Percentiles rank a stretch among this genome's conserved stretches.
Conservation (phyloP, 495 filamentous ascomycete genomes). For the Darksidea phi region DNA sequence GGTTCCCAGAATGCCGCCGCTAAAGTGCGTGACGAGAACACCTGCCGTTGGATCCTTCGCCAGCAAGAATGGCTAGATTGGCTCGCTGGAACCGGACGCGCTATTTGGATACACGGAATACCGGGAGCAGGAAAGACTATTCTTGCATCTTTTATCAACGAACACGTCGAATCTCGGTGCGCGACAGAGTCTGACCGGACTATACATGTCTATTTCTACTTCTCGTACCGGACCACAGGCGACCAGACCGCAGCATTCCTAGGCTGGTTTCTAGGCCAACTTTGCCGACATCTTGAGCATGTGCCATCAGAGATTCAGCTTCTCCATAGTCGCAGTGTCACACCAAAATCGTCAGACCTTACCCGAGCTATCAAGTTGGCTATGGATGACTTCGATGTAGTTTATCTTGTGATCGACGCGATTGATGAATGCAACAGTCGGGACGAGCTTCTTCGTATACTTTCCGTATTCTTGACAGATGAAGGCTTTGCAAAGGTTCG, state of each 20-base stretch:
- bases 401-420: conserved; percentile 19
- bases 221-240: conserved; percentile 5
- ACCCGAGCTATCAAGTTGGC: not conserved
- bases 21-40: conserved; percentile 1
- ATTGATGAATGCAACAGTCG: conserved; percentile 8
- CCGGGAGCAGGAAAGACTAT: conserved; percentile 18
- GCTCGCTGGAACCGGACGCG: not conserved
- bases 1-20: conserved; percentile 2
- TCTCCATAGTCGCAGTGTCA: not conserved
- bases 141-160: conserved; percentile 8
- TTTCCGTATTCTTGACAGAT: not conserved
- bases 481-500: conserved; percentile 1
- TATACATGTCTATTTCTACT: conserved; percentile 16
- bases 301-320: not conserved
- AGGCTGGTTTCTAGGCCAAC: conserved; percentile 14
- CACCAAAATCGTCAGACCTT: not conserved
- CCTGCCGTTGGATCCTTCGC: conserved; percentile 7
- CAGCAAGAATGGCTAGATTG: conserved; percentile 1
- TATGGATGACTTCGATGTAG: not conserved
- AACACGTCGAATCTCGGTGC: not conserved
- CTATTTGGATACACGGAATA: conserved; percentile 22
- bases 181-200: not conserved
- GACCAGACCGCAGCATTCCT: conserved; percentile 7
- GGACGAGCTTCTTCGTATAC: conserved; percentile 3
- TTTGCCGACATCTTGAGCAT: conserved; percentile 1